Percentiles rank a stretch among this genome's conserved stretches.
phyloP scores from a whole-genome alignment of 805 yeast genomes.

The Candida endomychidarum region DNA sequence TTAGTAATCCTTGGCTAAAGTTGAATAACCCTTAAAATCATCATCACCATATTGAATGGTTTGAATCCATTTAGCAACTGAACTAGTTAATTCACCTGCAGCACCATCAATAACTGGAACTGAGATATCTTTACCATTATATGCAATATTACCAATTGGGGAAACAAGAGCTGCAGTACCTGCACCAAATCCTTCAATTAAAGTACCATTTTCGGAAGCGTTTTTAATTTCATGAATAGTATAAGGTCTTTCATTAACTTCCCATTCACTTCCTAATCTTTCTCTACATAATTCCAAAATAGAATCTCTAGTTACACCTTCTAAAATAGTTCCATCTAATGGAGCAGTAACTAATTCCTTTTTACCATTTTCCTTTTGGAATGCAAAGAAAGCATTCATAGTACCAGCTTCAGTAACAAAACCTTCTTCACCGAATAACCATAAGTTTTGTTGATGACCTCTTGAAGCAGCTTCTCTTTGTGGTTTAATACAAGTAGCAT shows the following conservation, averaged over 20 bases:
- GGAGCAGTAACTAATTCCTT: conserved; percentile 96
- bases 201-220: conserved; percentile 73
- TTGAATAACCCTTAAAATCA: conserved; percentile 57
- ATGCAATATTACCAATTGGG: conserved; percentile 87
- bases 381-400: conserved; percentile 91
- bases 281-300: conserved; percentile 74
- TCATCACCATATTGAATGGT: conserved; percentile 87
- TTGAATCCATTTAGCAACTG: conserved; percentile 81
- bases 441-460: conserved; percentile 94
- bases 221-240: conserved; percentile 79
- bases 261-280: conserved; percentile 81
- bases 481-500: conserved; percentile 93
- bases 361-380: conserved; percentile 77
- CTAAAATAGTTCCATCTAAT: conserved; percentile 93
- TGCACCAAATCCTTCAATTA: conserved; percentile 93
- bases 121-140: conserved; percentile 64
- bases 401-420: conserved; percentile 95
- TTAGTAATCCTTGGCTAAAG: conserved; percentile 26
- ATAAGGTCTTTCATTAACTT: conserved; percentile 76
- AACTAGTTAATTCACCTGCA: conserved; percentile 78
- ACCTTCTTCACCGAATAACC: conserved; percentile 91
- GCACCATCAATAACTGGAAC: conserved; percentile 82
- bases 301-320: conserved; percentile 95
- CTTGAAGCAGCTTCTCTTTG: conserved; percentile 85
- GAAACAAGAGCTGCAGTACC: conserved; percentile 98